phyloP scores from a whole-genome alignment of 1,139 yeast species.

The Debaryomycetaceae sp. region DNA sequence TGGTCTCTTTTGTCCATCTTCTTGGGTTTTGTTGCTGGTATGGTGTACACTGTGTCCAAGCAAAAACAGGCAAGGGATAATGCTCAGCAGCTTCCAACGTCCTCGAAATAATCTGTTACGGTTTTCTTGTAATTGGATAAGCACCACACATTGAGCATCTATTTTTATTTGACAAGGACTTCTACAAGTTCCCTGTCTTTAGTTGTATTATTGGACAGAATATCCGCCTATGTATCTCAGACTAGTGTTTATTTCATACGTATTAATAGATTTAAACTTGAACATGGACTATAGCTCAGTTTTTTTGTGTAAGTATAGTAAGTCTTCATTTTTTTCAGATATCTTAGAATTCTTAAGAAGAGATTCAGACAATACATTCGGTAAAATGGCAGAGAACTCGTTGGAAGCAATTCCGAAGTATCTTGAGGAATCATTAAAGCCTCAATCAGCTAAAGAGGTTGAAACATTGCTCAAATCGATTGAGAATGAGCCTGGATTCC shows the following conservation, averaged over 20 bases:
- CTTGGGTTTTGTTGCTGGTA: conserved; percentile 90
- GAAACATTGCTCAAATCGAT: conserved; percentile 56
- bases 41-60: conserved; percentile 92
- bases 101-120: conserved; percentile 5
- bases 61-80: conserved; percentile 57
- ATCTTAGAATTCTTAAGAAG: background rate
- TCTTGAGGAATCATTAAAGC: conserved; percentile 49
- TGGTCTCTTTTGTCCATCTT: conserved; percentile 87
- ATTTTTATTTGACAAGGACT: background rate
- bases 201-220: background rate
- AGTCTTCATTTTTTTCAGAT: background rate
- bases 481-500: conserved; percentile 70
- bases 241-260: background rate
- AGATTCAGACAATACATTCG: background rate
- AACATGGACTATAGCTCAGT: background rate
- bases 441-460: conserved; percentile 56
- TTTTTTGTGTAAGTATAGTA: background rate
- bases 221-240: background rate
- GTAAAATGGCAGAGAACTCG: conserved; percentile 32
- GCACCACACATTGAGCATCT: background rate
- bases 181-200: background rate
- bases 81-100: conserved; percentile 42
- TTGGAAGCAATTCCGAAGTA: conserved; percentile 43
- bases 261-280: background rate
- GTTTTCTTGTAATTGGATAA: too few species aligned